A percentile compares a stretch with the other conserved stretches of the same genome.
Evolutionary conservation across 306 rosid species (phyloP).

Genomic region (Rubus parviflorus): DNA sequence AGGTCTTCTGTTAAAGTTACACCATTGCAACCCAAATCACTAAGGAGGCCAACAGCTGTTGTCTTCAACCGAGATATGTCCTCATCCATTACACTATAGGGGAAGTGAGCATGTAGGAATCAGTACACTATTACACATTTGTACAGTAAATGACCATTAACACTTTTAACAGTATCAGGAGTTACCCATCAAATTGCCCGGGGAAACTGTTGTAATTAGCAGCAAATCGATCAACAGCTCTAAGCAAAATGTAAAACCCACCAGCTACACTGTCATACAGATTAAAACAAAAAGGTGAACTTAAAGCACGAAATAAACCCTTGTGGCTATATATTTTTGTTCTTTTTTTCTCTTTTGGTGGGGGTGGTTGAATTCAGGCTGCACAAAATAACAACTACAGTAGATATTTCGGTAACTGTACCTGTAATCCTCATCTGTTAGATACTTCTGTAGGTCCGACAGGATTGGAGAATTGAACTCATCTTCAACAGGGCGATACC

Average conservation of each 20-base stretch:
- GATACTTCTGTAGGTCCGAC: conserved; percentile 75
- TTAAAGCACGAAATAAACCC: conserved; percentile 24
- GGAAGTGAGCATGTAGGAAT: conserved; percentile 25
- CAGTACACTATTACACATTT: conserved; percentile 2
- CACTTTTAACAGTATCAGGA: conserved; percentile 5
- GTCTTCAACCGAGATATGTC: conserved; percentile 89
- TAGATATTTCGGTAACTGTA: conserved; percentile 16
- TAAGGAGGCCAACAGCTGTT: conserved; percentile 72
- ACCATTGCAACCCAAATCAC: conserved; percentile 90
- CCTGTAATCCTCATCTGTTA: conserved; percentile 96
- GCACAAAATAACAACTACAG: background rate
- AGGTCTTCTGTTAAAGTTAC: conserved; percentile 85
- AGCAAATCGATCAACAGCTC: conserved; percentile 95
- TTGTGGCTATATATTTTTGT: background rate
- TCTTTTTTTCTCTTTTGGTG: background rate
- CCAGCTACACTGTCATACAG: conserved; percentile 59
- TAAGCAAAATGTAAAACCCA: conserved; percentile 86
- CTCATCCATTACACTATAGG: conserved; percentile 81
- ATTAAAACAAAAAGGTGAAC: conserved; percentile 29
- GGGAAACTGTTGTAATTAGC: conserved; percentile 94
- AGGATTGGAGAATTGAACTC: conserved; percentile 78
- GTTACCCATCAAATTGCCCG: conserved; percentile 87
- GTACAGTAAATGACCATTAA: background rate
- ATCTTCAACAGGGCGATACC: conserved; percentile 73
- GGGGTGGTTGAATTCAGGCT: background rate